Base-by-base conservation (phyloP, 163 green algal species). In the Chlamydomonas reinhardtii region DNA sequence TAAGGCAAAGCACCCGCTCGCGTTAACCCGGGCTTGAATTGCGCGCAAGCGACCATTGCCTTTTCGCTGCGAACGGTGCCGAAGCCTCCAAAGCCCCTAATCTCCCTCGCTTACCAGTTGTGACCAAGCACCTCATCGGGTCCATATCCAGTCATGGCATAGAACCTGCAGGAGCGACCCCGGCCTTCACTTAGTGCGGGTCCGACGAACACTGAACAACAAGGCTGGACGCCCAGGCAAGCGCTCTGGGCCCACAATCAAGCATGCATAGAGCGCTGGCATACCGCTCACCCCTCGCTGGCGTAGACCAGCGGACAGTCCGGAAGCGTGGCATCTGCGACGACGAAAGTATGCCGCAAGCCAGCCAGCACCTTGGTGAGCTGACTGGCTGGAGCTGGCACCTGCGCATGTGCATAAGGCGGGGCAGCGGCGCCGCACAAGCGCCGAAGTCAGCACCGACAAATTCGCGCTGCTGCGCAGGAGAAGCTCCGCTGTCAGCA, bases 101-200 rank as follows among this genome's bases (percentile, higher is more conserved):
- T 15, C 17, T 25, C 11, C 27, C 12, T 14, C 16, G 12, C 93
- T 64, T 68, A 98, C 95, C 97, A 99, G 92, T 99, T 99, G 88
- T 98, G 95, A 0, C 97, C 97, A 76, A 99, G 91, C 17, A 98
- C 95, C 88, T 99, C 96, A 68, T 98, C 96, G 32, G 93, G 91
- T 24, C 92, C 91, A 84, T 99, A 99, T 0, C 97, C 97, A 34
- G 96, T 99, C 96, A 99, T 98, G 24, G 94, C 76, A 37, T 97
- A 94, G 78, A 99, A 98, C 73, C 96, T 98, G 93, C 61, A 59
- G 1, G 19, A 43, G 34, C 24, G 75, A 81, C 4, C 2, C 8
- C 68, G 27, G 69, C 43, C 31, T 0, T 32, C 6, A 8, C 39
- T 69, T 16, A 52, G 14, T 78, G 43, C 48, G 27, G 39, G 8